Percentiles rank a stretch among this genome's conserved stretches.
Evolutionary conservation across 345 rosid genomes (phyloP).

Genomic region (Lepidium aucheri): DNA sequence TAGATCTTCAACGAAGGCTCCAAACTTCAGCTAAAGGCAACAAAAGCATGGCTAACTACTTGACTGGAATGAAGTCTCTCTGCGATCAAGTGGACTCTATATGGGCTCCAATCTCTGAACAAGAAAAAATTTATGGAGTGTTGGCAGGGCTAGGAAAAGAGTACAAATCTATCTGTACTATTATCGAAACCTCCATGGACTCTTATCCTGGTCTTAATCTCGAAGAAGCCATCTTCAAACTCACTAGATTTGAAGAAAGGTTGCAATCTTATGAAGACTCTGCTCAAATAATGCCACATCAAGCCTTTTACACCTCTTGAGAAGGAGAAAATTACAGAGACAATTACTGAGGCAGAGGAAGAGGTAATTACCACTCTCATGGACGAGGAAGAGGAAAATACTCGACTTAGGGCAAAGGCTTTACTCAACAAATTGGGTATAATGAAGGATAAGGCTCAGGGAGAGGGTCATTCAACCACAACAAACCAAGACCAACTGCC

Average conservation of each 20-base stretch:
- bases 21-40: too few relatives aligned
- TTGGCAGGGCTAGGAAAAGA: too few relatives aligned
- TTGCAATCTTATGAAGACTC: rapidly evolving
- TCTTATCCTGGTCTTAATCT: background rate
- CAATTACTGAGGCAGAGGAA: background rate
- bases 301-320: background rate
- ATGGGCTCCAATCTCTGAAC: too few relatives aligned
- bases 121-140: too few relatives aligned
- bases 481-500: background rate
- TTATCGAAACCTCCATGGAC: too few relatives aligned
- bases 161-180: too few relatives aligned
- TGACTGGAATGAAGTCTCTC: too few relatives aligned
- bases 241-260: background rate
- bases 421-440: background rate
- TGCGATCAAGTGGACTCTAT: too few relatives aligned
- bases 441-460: too few relatives aligned
- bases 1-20: too few relatives aligned
- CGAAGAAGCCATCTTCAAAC: background rate
- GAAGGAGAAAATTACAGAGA: background rate
- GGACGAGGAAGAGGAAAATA: background rate
- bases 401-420: background rate
- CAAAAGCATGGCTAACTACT: too few relatives aligned
- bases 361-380: background rate
- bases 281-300: background rate
- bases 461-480: background rate